These are phyloP conservation scores for Pseudogymnoascus sp. DNA, from an alignment of 2,329 filamentous ascomycete genomes.

Conservation along the genomic window DNA sequence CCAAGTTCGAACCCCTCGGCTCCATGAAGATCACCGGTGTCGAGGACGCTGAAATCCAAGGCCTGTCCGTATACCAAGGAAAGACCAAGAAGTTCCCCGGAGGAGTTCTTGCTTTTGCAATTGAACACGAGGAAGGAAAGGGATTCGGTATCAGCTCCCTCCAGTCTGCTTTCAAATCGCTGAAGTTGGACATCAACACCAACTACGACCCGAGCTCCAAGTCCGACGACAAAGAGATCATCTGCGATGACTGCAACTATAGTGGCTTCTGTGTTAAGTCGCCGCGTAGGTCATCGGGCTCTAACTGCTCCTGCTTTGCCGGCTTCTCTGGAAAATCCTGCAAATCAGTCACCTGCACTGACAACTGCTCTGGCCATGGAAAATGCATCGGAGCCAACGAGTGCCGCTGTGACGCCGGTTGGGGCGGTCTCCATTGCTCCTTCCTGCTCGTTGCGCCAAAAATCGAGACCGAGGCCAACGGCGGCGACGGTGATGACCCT, in stretches of 20 bases:
- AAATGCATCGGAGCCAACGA: constrained; percentile 35
- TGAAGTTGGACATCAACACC: constrained; percentile 32
- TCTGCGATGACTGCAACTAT: not conserved
- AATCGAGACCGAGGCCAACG: constrained; percentile 38
- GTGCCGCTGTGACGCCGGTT: constrained; percentile 36
- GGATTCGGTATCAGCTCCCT: constrained; percentile 37
- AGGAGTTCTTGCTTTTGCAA: constrained; percentile 35
- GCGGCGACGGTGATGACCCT: constrained; percentile 40
- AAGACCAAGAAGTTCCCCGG: not conserved
- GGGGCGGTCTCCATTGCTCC: constrained; percentile 39
- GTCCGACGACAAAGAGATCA: not conserved
- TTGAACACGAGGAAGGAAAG: constrained; percentile 34
- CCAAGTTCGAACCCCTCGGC: constrained; percentile 31
- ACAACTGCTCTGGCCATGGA: constrained; percentile 37
- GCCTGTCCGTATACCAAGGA: not conserved
- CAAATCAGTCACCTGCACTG: constrained; percentile 31
- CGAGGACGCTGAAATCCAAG: not conserved
- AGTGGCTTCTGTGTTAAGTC: not conserved
- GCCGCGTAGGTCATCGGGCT: constrained; percentile 21
- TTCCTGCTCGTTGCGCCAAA: constrained; percentile 36
- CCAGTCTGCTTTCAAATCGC: constrained; percentile 27
- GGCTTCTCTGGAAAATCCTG: constrained; percentile 35
- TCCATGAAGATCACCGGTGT: constrained; percentile 28
- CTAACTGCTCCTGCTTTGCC: constrained; percentile 36
- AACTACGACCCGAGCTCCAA: constrained; percentile 28